Percentiles rank a stretch among this genome's conserved stretches.
Conservation (phyloP, 139 green algal species). For the Chlamydomonas sp. region DNA sequence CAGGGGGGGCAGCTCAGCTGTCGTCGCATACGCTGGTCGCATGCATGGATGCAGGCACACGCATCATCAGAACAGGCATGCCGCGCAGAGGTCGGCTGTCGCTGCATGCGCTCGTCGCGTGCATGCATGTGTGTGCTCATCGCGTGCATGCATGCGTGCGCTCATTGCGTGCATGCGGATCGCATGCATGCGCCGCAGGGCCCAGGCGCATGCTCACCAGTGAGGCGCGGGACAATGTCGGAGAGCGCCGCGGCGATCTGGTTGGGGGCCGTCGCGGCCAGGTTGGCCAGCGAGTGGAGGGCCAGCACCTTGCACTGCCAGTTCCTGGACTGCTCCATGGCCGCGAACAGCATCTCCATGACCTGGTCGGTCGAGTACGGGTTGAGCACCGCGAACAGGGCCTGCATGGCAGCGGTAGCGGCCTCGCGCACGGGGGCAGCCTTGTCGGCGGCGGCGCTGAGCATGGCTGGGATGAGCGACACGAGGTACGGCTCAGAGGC, state of each 20-base stretch:
- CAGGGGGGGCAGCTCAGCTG: no score
- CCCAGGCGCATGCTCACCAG: no score
- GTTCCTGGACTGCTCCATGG: conserved; percentile 55
- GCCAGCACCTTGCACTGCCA: conserved; percentile 70
- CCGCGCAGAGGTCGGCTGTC: no score
- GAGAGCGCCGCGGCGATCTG: conserved; percentile 56
- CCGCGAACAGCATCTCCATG: conserved; percentile 56
- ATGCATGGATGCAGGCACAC: no score
- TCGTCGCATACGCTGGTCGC: no score
- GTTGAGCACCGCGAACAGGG: conserved; percentile 21
- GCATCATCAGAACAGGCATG: no score
- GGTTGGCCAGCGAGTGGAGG: conserved; percentile 48
- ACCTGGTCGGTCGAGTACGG: conserved; percentile 9
- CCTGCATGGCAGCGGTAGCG: conserved; percentile 36
- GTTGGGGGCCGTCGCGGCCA: conserved; percentile 44
- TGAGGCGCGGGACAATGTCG: conserved; percentile 68
- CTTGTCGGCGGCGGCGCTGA: conserved; percentile 66
- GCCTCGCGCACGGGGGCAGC: conserved; percentile 41
- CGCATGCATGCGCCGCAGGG: no score
- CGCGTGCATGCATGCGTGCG: no score
- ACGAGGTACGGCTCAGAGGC: conserved; percentile 63
- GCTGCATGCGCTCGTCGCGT: no score
- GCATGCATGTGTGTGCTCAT: no score
- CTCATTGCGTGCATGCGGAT: no score
- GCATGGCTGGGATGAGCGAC: conserved; percentile 42